Percentiles rank a stretch among this genome's conserved stretches.
These are phyloP conservation scores for Picea mariana DNA, from an alignment of 83 land plant species.

Conservation along the genomic window DNA sequence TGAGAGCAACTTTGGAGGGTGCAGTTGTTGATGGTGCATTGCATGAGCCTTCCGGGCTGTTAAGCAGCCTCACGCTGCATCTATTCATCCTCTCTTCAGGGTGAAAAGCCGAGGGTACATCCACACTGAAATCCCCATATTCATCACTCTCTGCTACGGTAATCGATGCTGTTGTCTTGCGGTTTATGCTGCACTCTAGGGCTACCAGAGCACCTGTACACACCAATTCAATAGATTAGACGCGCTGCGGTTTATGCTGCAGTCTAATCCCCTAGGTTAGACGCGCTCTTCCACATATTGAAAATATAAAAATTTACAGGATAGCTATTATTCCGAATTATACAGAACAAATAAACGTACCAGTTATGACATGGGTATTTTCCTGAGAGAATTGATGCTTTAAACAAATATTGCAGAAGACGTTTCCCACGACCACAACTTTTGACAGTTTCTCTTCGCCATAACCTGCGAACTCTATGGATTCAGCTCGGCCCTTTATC, in stretches of 20 bases:
- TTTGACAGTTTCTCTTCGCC: conserved; percentile 2
- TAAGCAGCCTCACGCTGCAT: background rate
- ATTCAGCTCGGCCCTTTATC: background rate
- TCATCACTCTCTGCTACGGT: too few species aligned
- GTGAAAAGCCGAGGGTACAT: background rate
- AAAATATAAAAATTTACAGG: too few species aligned
- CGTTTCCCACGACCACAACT: background rate
- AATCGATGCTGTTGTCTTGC: too few species aligned
- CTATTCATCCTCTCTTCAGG: background rate
- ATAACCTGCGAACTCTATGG: background rate
- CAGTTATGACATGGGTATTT: background rate
- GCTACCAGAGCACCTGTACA: background rate
- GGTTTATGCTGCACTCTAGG: too few species aligned
- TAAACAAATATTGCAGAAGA: background rate
- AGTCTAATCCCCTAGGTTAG: too few species aligned
- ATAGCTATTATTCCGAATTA: too few species aligned
- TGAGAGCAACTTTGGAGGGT: background rate
- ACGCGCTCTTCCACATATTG: too few species aligned
- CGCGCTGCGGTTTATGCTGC: too few species aligned
- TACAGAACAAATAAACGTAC: too few species aligned
- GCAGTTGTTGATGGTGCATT: background rate
- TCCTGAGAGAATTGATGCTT: background rate
- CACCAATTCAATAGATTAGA: background rate
- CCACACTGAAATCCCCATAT: too few species aligned
- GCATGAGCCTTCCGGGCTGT: background rate